Evolutionary conservation across 305 asterid species (phyloP), one percentile per base, ranked within the genome.

Genomic region (Coffea humblotiana): DNA sequence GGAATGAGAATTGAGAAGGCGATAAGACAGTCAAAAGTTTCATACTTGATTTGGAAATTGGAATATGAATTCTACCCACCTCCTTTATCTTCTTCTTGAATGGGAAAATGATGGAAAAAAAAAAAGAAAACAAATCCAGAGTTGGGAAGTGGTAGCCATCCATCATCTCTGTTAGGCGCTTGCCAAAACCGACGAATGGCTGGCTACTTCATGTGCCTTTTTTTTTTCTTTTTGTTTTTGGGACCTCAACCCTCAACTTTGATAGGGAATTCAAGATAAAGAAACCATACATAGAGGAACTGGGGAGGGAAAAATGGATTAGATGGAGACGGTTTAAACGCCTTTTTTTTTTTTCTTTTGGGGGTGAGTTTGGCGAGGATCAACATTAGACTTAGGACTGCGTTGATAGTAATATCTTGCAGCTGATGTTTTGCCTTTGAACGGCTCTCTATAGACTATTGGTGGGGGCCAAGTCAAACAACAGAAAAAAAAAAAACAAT

Each of bases 31-130:
- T 16, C 65, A 8, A 74, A 76, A 45, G 72, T 47, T 63, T 61
- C 5, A 61, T 63, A 21, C 72, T 76, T 19, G 10, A 76, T 76
- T 76, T 63, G 72, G 63, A 18, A 63, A 40, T 21, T n/a, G 68
- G 9, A 63, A 10, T 63, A 8, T 10, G 47, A 54, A 19, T 56
- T 74, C 68, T 13, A 35, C 67, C 67, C 67, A 61, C 5, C 23
- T 61, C 32, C 25, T 37, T 37, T 37, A 37, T 0, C 25, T 19
- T 58, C 64, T 58, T n/a, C 3, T 61, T 23, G 0, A 9, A 61
- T 10, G 67, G 67, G 29, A 23, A 23, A 60, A 58, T 3, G 21
- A 6, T 3, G 6, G 7, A 1, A 10, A 60, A 8, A 21, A 8
- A 7, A 8, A 60, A 23, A 21, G 2, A 23, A 23, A 18, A 0